Evolutionary conservation across 2,329 filamentous ascomycete genomes (phyloP).

Genomic region (Xylariaceae sp.): DNA sequence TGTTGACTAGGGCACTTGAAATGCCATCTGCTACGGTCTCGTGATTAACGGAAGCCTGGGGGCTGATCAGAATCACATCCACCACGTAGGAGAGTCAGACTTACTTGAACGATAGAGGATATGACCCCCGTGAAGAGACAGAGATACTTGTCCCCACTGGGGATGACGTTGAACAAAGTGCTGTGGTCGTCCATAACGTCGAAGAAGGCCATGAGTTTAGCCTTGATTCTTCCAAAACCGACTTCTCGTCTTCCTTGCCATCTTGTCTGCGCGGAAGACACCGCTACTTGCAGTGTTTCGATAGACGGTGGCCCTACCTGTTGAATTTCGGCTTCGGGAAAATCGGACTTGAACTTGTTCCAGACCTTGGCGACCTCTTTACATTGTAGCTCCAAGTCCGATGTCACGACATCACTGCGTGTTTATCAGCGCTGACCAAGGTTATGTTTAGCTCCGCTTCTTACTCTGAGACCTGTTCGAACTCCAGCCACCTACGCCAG

Average conservation of each 20-base stretch:
- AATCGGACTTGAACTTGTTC: constrained; percentile 2
- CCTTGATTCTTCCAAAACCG: constrained; percentile 6
- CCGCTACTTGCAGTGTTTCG: background rate
- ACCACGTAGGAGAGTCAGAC: too few species aligned
- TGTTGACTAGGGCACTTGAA: too few species aligned
- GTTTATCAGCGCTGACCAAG: too few species aligned
- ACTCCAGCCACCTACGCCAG: too few species aligned
- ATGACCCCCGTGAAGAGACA: constrained; percentile 5
- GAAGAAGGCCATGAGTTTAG: constrained; percentile 1
- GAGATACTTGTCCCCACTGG: constrained; percentile 6
- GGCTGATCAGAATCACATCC: too few species aligned
- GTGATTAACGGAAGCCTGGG: too few species aligned
- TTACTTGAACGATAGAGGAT: constrained; percentile 7
- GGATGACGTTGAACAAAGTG: constrained; percentile 7
- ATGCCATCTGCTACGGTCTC: too few species aligned
- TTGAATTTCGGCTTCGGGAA: background rate
- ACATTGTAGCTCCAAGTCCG: constrained; percentile 2
- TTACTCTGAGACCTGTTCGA: background rate
- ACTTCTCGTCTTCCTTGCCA: constrained; percentile 3
- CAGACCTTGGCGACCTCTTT: constrained; percentile 4
- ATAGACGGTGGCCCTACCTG: constrained; percentile 4
- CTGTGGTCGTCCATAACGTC: constrained; percentile 6
- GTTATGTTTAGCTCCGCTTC: background rate
- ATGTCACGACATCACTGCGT: constrained; percentile 1
- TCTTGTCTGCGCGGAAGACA: constrained; percentile 1